Evolutionary conservation across 345 rosid species (phyloP), one percentile per base, ranked within the genome.

Genomic region (Acer negundo): DNA sequence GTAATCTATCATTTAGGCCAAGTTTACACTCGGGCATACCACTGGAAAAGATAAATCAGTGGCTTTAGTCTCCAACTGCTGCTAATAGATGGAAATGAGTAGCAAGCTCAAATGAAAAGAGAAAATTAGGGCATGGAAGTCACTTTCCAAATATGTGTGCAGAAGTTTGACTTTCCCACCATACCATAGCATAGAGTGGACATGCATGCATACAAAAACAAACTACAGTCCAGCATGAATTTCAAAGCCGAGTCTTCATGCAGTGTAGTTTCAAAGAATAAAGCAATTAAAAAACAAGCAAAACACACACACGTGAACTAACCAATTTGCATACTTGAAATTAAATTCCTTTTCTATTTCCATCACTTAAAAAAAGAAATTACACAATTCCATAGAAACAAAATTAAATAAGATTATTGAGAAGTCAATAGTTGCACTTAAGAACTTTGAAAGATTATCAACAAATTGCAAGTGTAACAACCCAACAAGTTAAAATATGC

Each of bases 11-110:
- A 79, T 96, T 96, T 72, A 94, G 88, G 64, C 99, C 98, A 81
- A 96, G 92, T 83, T 96, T 96, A 87, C 99, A 96, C 86, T 94
- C 98, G 4, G 98, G 98, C 98, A 94, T 96, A 78, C 99, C 99
- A 82, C 98, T 92, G 85, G 76, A 79, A 79, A 24, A 81, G 31
- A 78, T 17, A 61, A 79, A 72, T 24, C 63, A 77, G 66, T 40
- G 61, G 38, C 71, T 22, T 66, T 65, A 66, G 64, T 75, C 47
- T 35, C 72, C n/a, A 31, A 42, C 6, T 51, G 62, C 20, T n/a
- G 51, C 64, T 68, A 67, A 69, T 46, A 47, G 55, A 72, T 53
- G 42, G 38, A 73, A 67, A 66, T 59, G 62, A 78, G 8, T 12
- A 46, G 38, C 63, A 17, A 46, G 72, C 69, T 70, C 40, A 47